Percentiles rank a stretch among this genome's conserved stretches.
phyloP scores from a whole-genome alignment of 2,329 filamentous ascomycete genomes.

The Delphinella strobiligena region DNA sequence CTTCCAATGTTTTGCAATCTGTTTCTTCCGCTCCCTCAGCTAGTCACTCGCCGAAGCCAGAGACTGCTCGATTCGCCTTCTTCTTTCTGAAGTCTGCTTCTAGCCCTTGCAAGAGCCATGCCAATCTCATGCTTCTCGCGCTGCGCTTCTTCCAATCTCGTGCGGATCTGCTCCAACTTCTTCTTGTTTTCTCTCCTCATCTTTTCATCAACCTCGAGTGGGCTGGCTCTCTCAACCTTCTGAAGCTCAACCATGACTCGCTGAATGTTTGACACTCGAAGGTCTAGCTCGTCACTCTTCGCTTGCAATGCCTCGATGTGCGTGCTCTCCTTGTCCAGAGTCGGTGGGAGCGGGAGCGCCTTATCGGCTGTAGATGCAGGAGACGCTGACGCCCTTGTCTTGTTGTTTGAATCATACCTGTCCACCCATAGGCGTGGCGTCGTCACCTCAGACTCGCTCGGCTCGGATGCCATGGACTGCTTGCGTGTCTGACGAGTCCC shows the following conservation, averaged over 20 bases:
- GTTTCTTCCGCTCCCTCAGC: conserved; percentile 30
- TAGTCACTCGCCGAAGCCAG: conserved; percentile 70
- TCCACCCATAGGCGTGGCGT: too few species aligned
- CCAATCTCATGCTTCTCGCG: conserved; percentile 70
- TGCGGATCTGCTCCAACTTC: conserved; percentile 54
- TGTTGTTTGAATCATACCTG: too few species aligned
- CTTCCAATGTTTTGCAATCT: conserved; percentile 19
- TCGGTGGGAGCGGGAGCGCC: conserved; percentile 2
- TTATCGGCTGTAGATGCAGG: conserved; percentile 29
- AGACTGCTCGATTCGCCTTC: conserved; percentile 53
- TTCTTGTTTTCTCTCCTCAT: conserved; percentile 43
- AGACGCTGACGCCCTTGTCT: conserved; percentile 14
- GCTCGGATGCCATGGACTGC: conserved; percentile 9
- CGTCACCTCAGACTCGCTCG: too few species aligned
- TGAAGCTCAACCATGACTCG: conserved; percentile 66
- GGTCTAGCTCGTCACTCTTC: conserved; percentile 50
- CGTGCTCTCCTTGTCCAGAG: conserved; percentile 10
- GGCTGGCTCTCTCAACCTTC: conserved; percentile 57
- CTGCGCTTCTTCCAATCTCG: conserved; percentile 60
- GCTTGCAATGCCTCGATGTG: conserved; percentile 57
- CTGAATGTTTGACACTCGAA: conserved; percentile 59
- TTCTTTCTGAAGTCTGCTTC: conserved; percentile 53
- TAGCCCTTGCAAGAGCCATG: conserved; percentile 63
- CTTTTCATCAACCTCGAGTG: conserved; percentile 51
- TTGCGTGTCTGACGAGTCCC: conserved; percentile 16